phyloP scores from a whole-genome alignment of 257 asterid genomes.

The Scutellaria barbata region DNA sequence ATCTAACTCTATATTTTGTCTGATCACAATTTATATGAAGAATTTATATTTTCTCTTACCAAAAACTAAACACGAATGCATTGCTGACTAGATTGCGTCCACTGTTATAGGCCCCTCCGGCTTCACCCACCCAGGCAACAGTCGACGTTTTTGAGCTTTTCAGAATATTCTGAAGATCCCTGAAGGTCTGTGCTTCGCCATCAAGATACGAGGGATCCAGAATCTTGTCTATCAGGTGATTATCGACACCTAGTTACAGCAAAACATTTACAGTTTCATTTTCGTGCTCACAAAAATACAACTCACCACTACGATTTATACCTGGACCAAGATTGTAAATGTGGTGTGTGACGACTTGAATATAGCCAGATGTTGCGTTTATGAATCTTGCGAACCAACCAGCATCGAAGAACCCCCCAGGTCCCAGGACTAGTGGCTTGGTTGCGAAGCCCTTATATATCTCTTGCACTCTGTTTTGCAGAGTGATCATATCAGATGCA shows the following conservation, averaged over 20 bases:
- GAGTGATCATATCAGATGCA: constrained; percentile 52
- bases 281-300: background rate
- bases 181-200: constrained; percentile 59
- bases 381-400: constrained; percentile 63
- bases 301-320: constrained; percentile 27
- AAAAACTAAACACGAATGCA: constrained; percentile 81
- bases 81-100: constrained; percentile 75
- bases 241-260: constrained; percentile 55
- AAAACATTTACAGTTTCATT: background rate
- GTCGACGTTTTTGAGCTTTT: constrained; percentile 43
- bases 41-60: constrained; percentile 46
- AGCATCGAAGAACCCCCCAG: constrained; percentile 80
- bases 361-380: constrained; percentile 48
- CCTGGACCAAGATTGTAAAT: constrained; percentile 96
- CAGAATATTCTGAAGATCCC: constrained; percentile 54
- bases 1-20: constrained; percentile 2
- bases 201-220: constrained; percentile 70
- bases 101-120: constrained; percentile 89
- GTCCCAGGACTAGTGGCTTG: constrained; percentile 74
- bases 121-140: constrained; percentile 84
- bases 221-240: constrained; percentile 73
- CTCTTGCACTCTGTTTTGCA: constrained; percentile 53
- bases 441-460: constrained; percentile 47
- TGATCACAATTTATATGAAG: background rate
- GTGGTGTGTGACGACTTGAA: constrained; percentile 82